Evolutionary conservation across 176 grass and related monocot genomes (phyloP).

Genomic region (Eragrostis curvula): DNA sequence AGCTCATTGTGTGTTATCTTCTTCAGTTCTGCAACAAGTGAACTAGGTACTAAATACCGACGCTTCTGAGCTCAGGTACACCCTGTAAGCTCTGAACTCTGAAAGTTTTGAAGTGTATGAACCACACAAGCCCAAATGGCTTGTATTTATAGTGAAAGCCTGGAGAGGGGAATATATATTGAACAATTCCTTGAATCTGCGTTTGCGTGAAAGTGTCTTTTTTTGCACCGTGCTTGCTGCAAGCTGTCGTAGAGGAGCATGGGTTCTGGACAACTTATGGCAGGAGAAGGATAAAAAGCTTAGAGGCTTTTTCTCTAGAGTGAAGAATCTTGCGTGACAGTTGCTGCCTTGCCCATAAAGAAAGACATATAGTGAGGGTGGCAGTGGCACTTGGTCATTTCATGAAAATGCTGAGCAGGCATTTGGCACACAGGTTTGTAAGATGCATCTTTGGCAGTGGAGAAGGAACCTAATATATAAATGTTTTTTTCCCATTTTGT

Average conservation of each 20-base stretch:
- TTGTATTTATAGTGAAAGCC: slow-evolving; percentile 70
- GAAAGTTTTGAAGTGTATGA: slow-evolving; percentile 41
- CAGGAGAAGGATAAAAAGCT: slow-evolving; percentile 43
- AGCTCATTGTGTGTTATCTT: slow-evolving; percentile 63
- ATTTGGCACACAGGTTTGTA: slow-evolving; percentile 49
- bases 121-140: slow-evolving; percentile 44
- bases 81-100: slow-evolving; percentile 22
- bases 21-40: slow-evolving; percentile 23
- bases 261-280: slow-evolving; percentile 43
- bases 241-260: slow-evolving; percentile 49
- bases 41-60: slow-evolving; percentile 27
- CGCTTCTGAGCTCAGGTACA: slow-evolving; percentile 24
- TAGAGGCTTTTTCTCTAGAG: slow-evolving; percentile 44
- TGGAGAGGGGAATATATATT: slow-evolving; percentile 44
- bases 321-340: slow-evolving; percentile 42
- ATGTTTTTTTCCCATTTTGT: slow-evolving; percentile 8
- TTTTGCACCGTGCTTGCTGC: slow-evolving; percentile 16
- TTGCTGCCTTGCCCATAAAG: slow-evolving; percentile 26
- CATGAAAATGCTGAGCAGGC: slow-evolving; percentile 27
- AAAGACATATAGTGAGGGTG: slow-evolving; percentile 30
- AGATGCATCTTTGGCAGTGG: slow-evolving; percentile 61
- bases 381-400: slow-evolving; percentile 27
- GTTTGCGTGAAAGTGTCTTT: slow-evolving; percentile 46
- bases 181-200: slow-evolving; percentile 63
- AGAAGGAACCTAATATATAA: slow-evolving; percentile 53